Evolutionary conservation across 805 yeast species (phyloP).

Genomic region (Saturnispora besseyi): DNA sequence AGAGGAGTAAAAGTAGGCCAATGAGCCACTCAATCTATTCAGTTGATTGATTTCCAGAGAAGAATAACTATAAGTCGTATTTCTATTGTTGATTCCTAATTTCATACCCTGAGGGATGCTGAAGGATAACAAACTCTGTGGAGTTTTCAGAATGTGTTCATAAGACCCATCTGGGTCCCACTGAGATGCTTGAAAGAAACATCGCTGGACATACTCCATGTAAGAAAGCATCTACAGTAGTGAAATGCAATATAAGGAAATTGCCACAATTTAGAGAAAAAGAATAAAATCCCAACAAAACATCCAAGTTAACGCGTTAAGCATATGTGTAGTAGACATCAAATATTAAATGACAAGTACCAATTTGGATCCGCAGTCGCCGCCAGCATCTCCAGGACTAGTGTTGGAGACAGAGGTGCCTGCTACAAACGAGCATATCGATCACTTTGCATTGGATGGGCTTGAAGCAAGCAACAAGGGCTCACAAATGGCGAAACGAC

Average conservation of each 20-base stretch:
- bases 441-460: slow-evolving; percentile 23
- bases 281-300: not conserved
- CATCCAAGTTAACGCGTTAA: not conserved
- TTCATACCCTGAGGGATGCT: slow-evolving; percentile 57
- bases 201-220: slow-evolving; percentile 77
- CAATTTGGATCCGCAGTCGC: slow-evolving; percentile 16
- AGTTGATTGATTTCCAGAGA: slow-evolving; percentile 60
- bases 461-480: not conserved
- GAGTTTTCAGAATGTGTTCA: slow-evolving; percentile 64
- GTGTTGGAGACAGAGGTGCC: slow-evolving; percentile 13
- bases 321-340: not conserved
- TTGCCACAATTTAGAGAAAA: not conserved
- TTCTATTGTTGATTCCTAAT: slow-evolving; percentile 58
- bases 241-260: not conserved
- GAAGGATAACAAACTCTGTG: slow-evolving; percentile 64
- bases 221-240: slow-evolving; percentile 51
- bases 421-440: slow-evolving; percentile 20
- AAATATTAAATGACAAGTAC: not conserved
- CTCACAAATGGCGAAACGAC: not conserved
- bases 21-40: slow-evolving; percentile 64
- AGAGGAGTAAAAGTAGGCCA: slow-evolving; percentile 73
- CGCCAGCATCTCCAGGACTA: slow-evolving; percentile 26
- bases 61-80: slow-evolving; percentile 63
- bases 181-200: slow-evolving; percentile 58
- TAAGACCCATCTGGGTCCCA: slow-evolving; percentile 80